Conservation (phyloP, 1,284 basidiomycete species). For the Puccinia brachypodii region DNA sequence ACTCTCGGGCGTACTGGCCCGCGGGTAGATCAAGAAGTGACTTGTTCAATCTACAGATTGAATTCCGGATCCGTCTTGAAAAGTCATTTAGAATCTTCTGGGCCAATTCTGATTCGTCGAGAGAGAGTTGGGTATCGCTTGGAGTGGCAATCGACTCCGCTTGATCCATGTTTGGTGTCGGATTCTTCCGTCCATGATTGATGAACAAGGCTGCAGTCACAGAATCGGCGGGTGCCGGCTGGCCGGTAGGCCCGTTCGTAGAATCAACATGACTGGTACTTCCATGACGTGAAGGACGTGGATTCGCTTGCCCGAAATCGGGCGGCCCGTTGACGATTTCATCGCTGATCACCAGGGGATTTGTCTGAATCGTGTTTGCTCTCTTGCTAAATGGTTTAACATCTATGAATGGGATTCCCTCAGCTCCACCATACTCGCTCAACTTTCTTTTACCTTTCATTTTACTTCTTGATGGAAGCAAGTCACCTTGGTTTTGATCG, state of each 20-base stretch:
- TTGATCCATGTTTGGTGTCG: background rate
- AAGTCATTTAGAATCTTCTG: background rate
- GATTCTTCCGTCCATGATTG: background rate
- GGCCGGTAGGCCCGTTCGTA: background rate
- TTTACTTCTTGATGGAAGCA: background rate
- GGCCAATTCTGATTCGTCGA: background rate
- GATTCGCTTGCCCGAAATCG: background rate
- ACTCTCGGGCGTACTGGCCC: background rate
- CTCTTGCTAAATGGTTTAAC: background rate
- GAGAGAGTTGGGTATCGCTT: background rate
- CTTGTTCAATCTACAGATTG: background rate
- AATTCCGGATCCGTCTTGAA: background rate
- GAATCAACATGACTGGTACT: background rate
- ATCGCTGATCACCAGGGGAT: background rate
- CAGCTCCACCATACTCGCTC: background rate
- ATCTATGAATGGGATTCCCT: background rate
- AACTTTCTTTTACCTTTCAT: background rate
- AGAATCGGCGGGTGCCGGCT: background rate
- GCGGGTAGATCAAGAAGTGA: conserved; percentile 4
- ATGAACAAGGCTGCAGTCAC: too few species aligned
- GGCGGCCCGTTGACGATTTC: background rate
- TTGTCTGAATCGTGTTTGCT: background rate
- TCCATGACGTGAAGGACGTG: background rate
- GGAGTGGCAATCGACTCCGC: too few species aligned
- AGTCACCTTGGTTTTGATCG: background rate